These are phyloP conservation scores for Middelhovenomyces tepae DNA, from an alignment of 805 yeast genomes.

Conservation along the genomic window DNA sequence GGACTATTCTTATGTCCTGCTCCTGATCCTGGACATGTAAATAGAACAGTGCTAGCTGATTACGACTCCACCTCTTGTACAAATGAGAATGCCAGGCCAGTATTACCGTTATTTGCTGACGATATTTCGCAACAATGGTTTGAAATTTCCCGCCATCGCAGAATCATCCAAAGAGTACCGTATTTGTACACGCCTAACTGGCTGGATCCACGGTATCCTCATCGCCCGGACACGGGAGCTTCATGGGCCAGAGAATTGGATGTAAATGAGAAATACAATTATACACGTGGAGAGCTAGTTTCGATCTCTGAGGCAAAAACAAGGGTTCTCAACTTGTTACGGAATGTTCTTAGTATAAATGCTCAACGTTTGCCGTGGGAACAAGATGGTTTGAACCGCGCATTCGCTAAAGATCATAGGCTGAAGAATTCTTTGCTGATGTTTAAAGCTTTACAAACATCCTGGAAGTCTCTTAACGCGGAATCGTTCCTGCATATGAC, in stretches of 20 bases:
- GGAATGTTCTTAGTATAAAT: slow-evolving; percentile 11
- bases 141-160: slow-evolving; percentile 12
- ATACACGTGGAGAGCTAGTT: slow-evolving; percentile 30
- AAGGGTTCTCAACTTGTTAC: slow-evolving; percentile 17
- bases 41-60: slow-evolving; percentile 2
- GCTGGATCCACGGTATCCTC: slow-evolving; percentile 19
- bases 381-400: too few relatives aligned
- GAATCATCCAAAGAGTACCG: slow-evolving; percentile 44
- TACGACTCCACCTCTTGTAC: background rate
- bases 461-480: too few relatives aligned
- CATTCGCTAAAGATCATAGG: too few relatives aligned
- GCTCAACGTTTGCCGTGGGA: slow-evolving; percentile 18
- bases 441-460: too few relatives aligned
- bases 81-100: slow-evolving; percentile 30
- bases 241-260: slow-evolving; percentile 42
- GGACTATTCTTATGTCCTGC: slow-evolving; percentile 47
- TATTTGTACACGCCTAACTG: slow-evolving; percentile 44
- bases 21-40: too few relatives aligned
- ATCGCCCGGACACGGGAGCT: slow-evolving; percentile 16
- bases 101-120: slow-evolving; percentile 54
- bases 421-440: too few relatives aligned
- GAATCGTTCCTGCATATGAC: too few relatives aligned
- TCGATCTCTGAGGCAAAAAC: slow-evolving; percentile 27
- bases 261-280: slow-evolving; percentile 43
- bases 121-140: slow-evolving; percentile 41